Evolutionary conservation across 352 stramenopile genomes (phyloP).

Genomic region (Pythium pyrilobum): DNA sequence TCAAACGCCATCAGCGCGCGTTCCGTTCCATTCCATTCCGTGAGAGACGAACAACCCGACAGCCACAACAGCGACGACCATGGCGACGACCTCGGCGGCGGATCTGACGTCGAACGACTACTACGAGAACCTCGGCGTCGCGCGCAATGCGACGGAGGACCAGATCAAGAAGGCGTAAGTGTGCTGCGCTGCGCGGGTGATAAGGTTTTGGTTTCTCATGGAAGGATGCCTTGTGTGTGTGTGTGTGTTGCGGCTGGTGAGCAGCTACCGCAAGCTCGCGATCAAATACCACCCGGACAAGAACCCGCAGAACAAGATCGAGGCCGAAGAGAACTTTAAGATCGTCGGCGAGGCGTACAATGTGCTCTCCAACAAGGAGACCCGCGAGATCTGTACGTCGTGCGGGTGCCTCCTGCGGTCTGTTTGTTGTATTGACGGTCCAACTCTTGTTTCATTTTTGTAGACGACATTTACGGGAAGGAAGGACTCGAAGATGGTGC

Average conservation of each 20-base stretch:
- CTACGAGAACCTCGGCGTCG: conserved; percentile 82
- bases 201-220: neutral
- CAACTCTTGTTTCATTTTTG: neutral
- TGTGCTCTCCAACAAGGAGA: conserved; percentile 90
- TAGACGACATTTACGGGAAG: conserved; percentile 92
- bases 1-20: neutral
- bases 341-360: conserved; percentile 93
- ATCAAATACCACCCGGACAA: conserved; percentile 94
- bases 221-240: neutral
- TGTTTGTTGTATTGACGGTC: conserved; percentile 5
- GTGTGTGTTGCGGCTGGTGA: neutral
- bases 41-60: neutral
- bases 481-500: conserved; percentile 83
- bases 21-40: no score
- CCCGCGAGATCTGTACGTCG: conserved; percentile 80
- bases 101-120: conserved; percentile 76
- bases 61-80: neutral
- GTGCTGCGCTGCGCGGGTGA: neutral
- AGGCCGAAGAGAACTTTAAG: conserved; percentile 92
- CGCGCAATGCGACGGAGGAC: conserved; percentile 54
- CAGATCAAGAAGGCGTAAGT: conserved; percentile 86
- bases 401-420: neutral
- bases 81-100: conserved; percentile 10
- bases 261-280: conserved; percentile 87
- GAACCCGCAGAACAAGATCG: conserved; percentile 79